Evolutionary conservation across 352 stramenopile species (phyloP).

Genomic region (Globisporangium recalcitrans): DNA sequence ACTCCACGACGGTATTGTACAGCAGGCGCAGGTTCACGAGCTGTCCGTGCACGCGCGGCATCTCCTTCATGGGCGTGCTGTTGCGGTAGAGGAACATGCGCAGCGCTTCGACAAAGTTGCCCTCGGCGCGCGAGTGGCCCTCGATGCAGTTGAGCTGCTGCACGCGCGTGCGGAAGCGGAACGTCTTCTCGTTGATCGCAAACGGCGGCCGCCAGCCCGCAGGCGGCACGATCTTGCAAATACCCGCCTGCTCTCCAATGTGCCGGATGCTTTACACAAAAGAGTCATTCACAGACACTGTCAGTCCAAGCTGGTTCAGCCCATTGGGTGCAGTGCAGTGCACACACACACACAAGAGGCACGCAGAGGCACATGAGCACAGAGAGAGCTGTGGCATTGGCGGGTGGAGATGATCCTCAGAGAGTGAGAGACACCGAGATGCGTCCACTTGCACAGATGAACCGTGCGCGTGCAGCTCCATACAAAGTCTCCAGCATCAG

Average conservation of each 20-base stretch:
- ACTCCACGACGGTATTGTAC: conserved; percentile 54
- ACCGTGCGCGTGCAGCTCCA: background rate
- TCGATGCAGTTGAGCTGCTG: conserved; percentile 94
- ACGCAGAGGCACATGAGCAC: background rate
- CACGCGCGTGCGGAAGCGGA: conserved; percentile 93
- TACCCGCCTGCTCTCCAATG: conserved; percentile 92
- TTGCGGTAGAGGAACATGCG: conserved; percentile 80
- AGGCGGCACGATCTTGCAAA: conserved; percentile 98
- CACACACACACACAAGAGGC: background rate
- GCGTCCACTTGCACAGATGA: background rate
- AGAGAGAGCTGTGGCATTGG: background rate
- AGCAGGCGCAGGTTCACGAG: conserved; percentile 64
- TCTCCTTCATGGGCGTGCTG: conserved; percentile 71
- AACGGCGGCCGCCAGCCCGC: conserved; percentile 90
- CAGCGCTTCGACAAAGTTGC: conserved; percentile 74
- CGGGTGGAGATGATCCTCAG: background rate
- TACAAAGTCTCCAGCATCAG: background rate
- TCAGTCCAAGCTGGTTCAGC: conserved; percentile 3
- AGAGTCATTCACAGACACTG: conserved; percentile 2
- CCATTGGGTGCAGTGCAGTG: background rate
- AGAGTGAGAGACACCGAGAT: background rate
- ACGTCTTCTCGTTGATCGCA: conserved; percentile 80
- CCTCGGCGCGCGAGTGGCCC: conserved; percentile 69
- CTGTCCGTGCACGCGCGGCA: conserved; percentile 66
- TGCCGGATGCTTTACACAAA: conserved; percentile 62